Evolutionary conservation across 257 asterid genomes (phyloP).

Genomic region (Ballota nigra): DNA sequence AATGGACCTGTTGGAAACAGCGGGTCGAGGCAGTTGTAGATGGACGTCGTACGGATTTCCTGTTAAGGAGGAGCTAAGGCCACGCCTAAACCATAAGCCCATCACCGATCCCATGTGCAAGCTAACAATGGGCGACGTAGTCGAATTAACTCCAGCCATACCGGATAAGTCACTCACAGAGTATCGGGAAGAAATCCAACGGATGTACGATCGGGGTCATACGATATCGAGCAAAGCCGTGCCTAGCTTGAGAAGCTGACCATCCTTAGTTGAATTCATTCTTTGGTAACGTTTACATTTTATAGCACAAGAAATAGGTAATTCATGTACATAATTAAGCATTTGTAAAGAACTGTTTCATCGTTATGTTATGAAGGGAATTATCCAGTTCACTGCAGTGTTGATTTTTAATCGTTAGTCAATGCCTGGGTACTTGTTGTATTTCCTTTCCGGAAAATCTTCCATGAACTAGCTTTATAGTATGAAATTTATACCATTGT

Average conservation of each 20-base stretch:
- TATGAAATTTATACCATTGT: no score
- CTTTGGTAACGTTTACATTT: constrained; percentile 18
- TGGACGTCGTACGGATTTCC: constrained; percentile 64
- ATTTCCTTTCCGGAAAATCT: no score
- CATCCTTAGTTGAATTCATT: constrained; percentile 23
- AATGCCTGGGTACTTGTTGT: not conserved
- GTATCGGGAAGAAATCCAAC: constrained; percentile 88
- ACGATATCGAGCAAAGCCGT: constrained; percentile 32
- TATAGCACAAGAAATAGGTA: constrained; percentile 8
- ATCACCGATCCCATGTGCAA: constrained; percentile 67
- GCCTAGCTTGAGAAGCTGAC: constrained; percentile 60
- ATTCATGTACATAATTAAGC: constrained; percentile 45
- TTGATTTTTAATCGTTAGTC: not conserved
- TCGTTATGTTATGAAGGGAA: constrained; percentile 22
- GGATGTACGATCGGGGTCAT: constrained; percentile 75
- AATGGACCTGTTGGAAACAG: constrained; percentile 62
- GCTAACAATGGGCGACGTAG: constrained; percentile 92
- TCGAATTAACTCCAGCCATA: constrained; percentile 84
- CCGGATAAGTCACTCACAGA: constrained; percentile 72
- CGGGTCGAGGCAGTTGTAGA: constrained; percentile 65
- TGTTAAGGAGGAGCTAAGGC: constrained; percentile 84
- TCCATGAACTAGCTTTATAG: no score
- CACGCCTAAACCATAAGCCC: constrained; percentile 64
- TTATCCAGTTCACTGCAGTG: not conserved
- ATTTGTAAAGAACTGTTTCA: constrained; percentile 39